phyloP scores from a whole-genome alignment of 495 filamentous ascomycete species.

The Neohortaea acidophila region DNA sequence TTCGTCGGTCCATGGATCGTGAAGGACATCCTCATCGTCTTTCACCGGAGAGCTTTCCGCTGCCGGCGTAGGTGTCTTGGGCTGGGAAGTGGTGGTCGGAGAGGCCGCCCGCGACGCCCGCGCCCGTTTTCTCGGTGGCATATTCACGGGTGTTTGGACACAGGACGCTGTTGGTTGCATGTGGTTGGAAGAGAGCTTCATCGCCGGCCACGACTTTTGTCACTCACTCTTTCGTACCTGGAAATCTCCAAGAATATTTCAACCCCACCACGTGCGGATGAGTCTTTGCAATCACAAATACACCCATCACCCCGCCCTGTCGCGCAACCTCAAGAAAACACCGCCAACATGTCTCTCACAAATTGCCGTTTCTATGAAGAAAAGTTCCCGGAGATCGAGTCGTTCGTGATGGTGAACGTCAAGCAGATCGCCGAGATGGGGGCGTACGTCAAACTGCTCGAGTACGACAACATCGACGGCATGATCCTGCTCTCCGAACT shows the following conservation, averaged over 20 bases:
- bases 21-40: slow-evolving; percentile 28
- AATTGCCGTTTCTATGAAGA: slow-evolving; percentile 99
- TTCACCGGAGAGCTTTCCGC: slow-evolving; percentile 8
- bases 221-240: too few species aligned
- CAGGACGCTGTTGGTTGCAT: not conserved
- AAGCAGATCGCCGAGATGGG: slow-evolving; percentile 97
- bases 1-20: slow-evolving; percentile 85
- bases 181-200: too few species aligned
- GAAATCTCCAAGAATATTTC: too few species aligned
- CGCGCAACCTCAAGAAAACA: too few species aligned
- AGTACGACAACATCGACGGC: slow-evolving; percentile 99
- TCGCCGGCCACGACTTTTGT: too few species aligned
- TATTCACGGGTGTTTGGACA: slow-evolving; percentile 5
- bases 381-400: slow-evolving; percentile 95
- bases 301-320: too few species aligned
- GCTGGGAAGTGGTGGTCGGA: slow-evolving; percentile 10
- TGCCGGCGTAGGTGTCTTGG: slow-evolving; percentile 10
- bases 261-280: too few species aligned
- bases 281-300: too few species aligned
- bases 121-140: slow-evolving; percentile 17
- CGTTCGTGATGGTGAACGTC: slow-evolving; percentile 86
- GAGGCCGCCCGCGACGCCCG: slow-evolving; percentile 10
- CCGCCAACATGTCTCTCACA: slow-evolving; percentile 69
- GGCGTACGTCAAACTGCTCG: slow-evolving; percentile 95
- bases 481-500: slow-evolving; percentile 97